These are phyloP conservation scores for Silene latifolia DNA, from an alignment of 148 eudicot genomes.

Conservation along the genomic window DNA sequence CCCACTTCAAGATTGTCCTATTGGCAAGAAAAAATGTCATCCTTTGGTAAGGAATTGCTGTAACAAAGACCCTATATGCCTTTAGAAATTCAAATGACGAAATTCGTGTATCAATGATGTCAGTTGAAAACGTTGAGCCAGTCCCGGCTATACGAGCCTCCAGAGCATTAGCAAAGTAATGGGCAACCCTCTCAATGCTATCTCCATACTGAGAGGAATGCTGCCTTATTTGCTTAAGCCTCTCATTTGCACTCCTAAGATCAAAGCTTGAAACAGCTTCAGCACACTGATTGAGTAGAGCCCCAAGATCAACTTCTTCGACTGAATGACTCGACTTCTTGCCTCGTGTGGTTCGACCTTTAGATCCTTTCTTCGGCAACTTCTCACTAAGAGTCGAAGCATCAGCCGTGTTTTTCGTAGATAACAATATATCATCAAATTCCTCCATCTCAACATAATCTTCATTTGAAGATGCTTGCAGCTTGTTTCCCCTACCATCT, in stretches of 20 bases:
- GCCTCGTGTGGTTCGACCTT: constrained; percentile 24
- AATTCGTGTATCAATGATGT: constrained; percentile 22
- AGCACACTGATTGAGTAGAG: constrained; percentile 44
- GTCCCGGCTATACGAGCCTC: constrained; percentile 55
- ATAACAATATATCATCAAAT: constrained; percentile 51
- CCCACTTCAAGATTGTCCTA: constrained; percentile 21
- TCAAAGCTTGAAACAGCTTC: constrained; percentile 46
- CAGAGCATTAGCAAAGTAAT: constrained; percentile 47
- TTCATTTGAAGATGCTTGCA: constrained; percentile 40
- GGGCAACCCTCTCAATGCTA: constrained; percentile 42
- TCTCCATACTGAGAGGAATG: constrained; percentile 44
- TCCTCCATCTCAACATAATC: constrained; percentile 39
- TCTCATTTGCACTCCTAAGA: constrained; percentile 36
- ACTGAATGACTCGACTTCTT: constrained; percentile 27
- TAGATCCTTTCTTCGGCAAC: constrained; percentile 22
- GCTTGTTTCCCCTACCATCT: constrained; percentile 48
- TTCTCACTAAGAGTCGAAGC: not conserved
- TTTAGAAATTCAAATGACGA: constrained; percentile 31
- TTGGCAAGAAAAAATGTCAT: constrained; percentile 28
- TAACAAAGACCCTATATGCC: constrained; percentile 30
- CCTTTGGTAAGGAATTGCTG: constrained; percentile 38
- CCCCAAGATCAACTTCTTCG: constrained; percentile 44
- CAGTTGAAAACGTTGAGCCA: constrained; percentile 28
- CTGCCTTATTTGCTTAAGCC: constrained; percentile 38
- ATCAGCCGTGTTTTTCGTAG: constrained; percentile 23